Conservation (phyloP, 495 filamentous ascomycete species). For the Haplographium delicatum region DNA sequence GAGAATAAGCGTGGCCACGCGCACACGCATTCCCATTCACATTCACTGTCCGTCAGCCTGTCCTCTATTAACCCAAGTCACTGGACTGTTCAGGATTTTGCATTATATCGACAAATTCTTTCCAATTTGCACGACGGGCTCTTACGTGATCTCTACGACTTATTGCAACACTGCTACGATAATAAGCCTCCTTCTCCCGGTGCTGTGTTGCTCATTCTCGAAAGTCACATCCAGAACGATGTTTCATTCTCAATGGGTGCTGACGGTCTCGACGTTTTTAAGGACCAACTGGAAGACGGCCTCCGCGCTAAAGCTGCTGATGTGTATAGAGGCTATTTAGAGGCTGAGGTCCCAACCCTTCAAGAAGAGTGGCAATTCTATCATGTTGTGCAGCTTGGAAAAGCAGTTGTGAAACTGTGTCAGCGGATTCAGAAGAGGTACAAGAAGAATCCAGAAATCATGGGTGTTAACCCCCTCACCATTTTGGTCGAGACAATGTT, state of each 20-base stretch:
- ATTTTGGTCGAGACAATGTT: conserved; percentile 79
- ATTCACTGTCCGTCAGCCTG: conserved; percentile 42
- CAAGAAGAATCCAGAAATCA: conserved; percentile 77
- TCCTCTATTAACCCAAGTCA: conserved; percentile 40
- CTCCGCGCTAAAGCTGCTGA: conserved; percentile 66
- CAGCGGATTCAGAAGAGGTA: conserved; percentile 90
- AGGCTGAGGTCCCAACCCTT: conserved; percentile 66
- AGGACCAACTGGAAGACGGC: conserved; percentile 62
- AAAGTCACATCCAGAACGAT: conserved; percentile 77
- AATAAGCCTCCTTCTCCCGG: conserved; percentile 74
- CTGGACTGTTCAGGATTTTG: conserved; percentile 80
- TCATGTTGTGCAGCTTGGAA: conserved; percentile 82
- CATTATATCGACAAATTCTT: conserved; percentile 68
- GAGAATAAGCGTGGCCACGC: conserved; percentile 52
- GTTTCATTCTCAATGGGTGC: conserved; percentile 63
- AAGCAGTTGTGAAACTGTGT: conserved; percentile 73
- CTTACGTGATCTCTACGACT: conserved; percentile 80
- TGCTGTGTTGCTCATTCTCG: conserved; percentile 74
- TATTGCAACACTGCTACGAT: conserved; percentile 84
- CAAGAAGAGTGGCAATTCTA: conserved; percentile 78
- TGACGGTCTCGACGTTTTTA: conserved; percentile 64
- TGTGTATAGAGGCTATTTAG: conserved; percentile 67
- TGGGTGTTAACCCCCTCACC: conserved; percentile 82
- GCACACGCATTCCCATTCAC: too few species aligned
- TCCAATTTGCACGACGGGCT: conserved; percentile 73